These are phyloP conservation scores for Scutellaria galericulata DNA, from an alignment of 257 asterid genomes.

Conservation along the genomic window DNA sequence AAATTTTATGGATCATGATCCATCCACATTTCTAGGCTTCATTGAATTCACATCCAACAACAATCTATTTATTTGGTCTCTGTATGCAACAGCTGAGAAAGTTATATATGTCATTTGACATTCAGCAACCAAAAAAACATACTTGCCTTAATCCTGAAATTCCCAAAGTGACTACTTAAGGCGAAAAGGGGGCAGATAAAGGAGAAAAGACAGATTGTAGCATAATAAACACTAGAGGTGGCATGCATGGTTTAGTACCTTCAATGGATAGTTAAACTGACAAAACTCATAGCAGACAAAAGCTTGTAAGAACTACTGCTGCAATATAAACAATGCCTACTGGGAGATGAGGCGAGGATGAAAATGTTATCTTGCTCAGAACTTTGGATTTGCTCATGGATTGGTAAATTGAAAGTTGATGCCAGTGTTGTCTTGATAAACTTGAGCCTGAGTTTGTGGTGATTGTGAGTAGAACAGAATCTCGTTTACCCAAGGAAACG, in stretches of 20 bases:
- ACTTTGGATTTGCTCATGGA: too few relatives aligned
- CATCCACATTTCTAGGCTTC: neutral
- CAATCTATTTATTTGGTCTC: neutral
- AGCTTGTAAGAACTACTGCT: neutral
- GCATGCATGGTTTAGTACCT: constrained; percentile 10
- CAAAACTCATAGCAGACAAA: constrained; percentile 31
- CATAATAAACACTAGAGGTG: neutral
- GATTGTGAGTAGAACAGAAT: neutral
- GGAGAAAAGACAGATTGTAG: neutral
- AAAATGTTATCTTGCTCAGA: neutral
- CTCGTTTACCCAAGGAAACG: constrained; percentile 11
- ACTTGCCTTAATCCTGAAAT: neutral
- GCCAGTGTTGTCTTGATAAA: constrained; percentile 3
- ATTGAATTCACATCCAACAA: neutral
- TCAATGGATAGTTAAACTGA: constrained; percentile 22
- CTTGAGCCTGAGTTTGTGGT: constrained; percentile 8
- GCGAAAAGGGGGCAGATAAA: neutral
- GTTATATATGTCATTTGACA: too few relatives aligned
- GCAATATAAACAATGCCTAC: constrained; percentile 9
- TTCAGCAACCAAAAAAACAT: neutral
- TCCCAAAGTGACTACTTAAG: neutral
- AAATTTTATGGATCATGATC: too few relatives aligned
- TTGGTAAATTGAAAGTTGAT: neutral
- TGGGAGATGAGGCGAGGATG: neutral
- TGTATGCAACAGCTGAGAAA: neutral